Percentiles rank a stretch among this genome's conserved stretches.
These are phyloP conservation scores for Podospora pseudoanserina DNA, from an alignment of 495 filamentous ascomycete genomes.

Conservation along the genomic window DNA sequence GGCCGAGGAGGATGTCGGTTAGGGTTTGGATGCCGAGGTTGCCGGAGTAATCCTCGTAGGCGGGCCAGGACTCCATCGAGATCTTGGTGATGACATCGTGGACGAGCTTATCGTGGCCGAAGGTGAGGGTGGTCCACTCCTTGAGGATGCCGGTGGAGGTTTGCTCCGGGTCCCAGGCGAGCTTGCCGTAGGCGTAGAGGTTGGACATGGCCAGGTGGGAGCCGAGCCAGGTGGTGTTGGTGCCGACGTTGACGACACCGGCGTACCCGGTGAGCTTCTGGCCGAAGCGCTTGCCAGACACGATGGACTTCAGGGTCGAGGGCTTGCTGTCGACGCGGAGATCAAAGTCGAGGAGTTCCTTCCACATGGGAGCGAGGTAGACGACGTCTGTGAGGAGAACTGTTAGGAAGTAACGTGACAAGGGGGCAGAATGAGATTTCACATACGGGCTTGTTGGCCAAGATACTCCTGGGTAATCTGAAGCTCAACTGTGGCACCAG, in stretches of 20 bases:
- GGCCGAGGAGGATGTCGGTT: conserved; percentile 61
- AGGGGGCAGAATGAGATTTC: no score
- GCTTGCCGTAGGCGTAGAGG: conserved; percentile 63
- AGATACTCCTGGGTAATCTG: conserved; percentile 68
- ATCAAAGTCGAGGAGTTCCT: conserved; percentile 63
- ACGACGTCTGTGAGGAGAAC: conserved; percentile 44
- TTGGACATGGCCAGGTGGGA: conserved; percentile 68
- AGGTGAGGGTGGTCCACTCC: conserved; percentile 67
- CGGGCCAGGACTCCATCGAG: conserved; percentile 66
- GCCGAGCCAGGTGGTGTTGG: conserved; percentile 64
- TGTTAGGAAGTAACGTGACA: no score
- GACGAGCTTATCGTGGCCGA: conserved; percentile 51
- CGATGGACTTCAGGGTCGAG: conserved; percentile 53
- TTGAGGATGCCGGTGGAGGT: conserved; percentile 50
- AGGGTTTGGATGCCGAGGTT: conserved; percentile 70
- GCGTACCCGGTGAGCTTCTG: conserved; percentile 58
- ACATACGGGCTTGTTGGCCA: conserved; percentile 57
- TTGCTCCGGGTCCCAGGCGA: conserved; percentile 58
- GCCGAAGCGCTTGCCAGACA: conserved; percentile 58
- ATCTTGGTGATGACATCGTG: conserved; percentile 57
- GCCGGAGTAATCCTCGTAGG: conserved; percentile 67
- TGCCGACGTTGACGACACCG: conserved; percentile 67
- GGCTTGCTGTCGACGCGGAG: conserved; percentile 54
- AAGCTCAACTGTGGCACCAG: conserved; percentile 60
- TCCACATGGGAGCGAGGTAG: conserved; percentile 66